phyloP scores from a whole-genome alignment of 2,329 filamentous ascomycete species.

The Alternaria triticimaculans region DNA sequence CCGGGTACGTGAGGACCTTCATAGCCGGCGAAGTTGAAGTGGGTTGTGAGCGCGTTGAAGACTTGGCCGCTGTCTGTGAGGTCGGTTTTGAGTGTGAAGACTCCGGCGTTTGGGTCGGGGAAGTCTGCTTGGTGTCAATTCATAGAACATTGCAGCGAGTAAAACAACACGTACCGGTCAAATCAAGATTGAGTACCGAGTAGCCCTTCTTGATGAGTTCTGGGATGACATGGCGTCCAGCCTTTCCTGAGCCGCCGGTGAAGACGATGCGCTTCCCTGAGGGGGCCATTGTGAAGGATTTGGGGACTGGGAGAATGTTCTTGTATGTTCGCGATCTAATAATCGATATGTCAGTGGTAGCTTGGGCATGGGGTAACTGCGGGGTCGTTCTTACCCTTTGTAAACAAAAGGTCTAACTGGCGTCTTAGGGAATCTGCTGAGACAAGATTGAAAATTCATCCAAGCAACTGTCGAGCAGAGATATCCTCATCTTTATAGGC shows the following conservation, averaged over 20 bases:
- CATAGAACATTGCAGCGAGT: neutral
- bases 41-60: constrained; percentile 61
- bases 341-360: neutral
- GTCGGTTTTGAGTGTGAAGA: constrained; percentile 63
- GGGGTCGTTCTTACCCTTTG: neutral
- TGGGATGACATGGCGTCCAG: constrained; percentile 62
- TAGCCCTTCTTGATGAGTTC: constrained; percentile 60
- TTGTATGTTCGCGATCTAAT: neutral
- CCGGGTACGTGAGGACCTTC: constrained; percentile 52
- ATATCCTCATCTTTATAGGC: constrained; percentile 10
- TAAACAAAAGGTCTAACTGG: neutral
- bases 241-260: constrained; percentile 59
- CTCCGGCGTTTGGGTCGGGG: constrained; percentile 50
- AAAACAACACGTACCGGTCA: constrained; percentile 34
- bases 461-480: neutral
- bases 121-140: constrained; percentile 38
- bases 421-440: neutral
- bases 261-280: constrained; percentile 51
- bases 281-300: constrained; percentile 26
- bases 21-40: constrained; percentile 62
- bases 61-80: constrained; percentile 63
- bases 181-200: constrained; percentile 63
- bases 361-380: neutral
- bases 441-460: neutral
- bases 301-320: neutral